Evolutionary conservation across 441 rosid species (phyloP), one percentile per base, ranked within the genome.

Genomic region (Bruguiera hainesii): DNA sequence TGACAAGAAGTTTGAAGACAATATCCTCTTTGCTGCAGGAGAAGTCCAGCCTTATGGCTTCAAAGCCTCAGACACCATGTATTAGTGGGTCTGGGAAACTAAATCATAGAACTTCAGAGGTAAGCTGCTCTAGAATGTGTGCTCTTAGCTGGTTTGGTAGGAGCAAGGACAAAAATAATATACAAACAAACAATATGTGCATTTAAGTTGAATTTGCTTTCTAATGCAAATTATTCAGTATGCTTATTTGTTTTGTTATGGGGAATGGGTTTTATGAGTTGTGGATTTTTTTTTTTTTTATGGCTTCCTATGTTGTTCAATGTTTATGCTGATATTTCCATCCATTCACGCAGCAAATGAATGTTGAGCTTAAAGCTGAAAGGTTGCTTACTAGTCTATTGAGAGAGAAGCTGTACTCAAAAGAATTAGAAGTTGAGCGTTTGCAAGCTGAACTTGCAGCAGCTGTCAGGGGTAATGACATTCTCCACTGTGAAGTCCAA

Each of bases 391-490:
- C 96, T 18, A 82, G 79, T 74, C 73, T 92, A 75, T 66, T 95
- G 64, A 84, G 83, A 69, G 98, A 95, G 85, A 95, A 92, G 78
- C 78, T 92, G 56, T 86, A 84, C 66, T 85, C 89, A 19, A 90
- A 85, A 81, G 98, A 90, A 82, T 66, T 79, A 77, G 95, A 95
- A 82, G 85, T 81, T 29, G 93, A 92, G 77, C 92, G 85, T 79
- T 60, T 96, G 73, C 93, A 89, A 75, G 96, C 96, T 61, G 96
- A 93, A 80, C 25, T 92, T 48, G 89, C 97, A 62, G 85, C 97
- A 60, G 90, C 87, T 16, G 89, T 87, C 52, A 83, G 96, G 70
- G 86, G 93, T 26, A 87, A 83, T 51, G 96, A 92, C 76, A 80
- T 90, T 63, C 89, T 96, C 50, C 80, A 76, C 71, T 77, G 81